A percentile compares a stretch with the other conserved stretches of the same genome.
phyloP scores from a whole-genome alignment of 2,329 filamentous ascomycete genomes.

The Cytospora piceae region DNA sequence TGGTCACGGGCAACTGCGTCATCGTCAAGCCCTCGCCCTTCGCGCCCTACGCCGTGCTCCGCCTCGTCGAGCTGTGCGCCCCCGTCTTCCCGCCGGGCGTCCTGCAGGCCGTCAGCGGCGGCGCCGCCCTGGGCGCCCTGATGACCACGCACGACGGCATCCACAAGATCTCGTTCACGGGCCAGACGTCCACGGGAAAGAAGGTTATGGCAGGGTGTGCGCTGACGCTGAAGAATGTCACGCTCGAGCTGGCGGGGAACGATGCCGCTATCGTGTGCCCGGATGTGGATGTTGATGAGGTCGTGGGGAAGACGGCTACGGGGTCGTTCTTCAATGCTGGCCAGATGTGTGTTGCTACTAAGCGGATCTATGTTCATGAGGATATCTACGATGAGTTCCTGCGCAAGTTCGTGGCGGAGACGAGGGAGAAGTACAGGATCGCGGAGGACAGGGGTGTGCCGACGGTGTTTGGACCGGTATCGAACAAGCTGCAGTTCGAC shows the following conservation, averaged over 20 bases:
- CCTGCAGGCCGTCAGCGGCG: constrained; percentile 58
- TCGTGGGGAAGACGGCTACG: constrained; percentile 49
- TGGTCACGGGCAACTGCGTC: constrained; percentile 57
- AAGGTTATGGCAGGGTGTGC: constrained; percentile 52
- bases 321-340: constrained; percentile 57
- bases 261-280: constrained; percentile 57
- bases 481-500: constrained; percentile 68
- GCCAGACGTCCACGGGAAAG: constrained; percentile 53
- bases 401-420: constrained; percentile 44
- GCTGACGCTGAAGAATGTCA: constrained; percentile 56
- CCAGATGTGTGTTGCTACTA: constrained; percentile 60
- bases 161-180: constrained; percentile 63
- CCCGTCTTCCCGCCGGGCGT: constrained; percentile 60
- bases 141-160: constrained; percentile 59
- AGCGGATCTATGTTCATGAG: constrained; percentile 65
- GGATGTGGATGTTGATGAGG: constrained; percentile 53
- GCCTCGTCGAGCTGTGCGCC: constrained; percentile 48
- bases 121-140: constrained; percentile 55
- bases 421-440: constrained; percentile 48
- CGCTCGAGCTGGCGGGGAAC: constrained; percentile 60
- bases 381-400: constrained; percentile 61
- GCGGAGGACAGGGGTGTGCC: constrained; percentile 37
- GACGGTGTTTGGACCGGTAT: constrained; percentile 60
- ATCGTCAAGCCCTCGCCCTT: constrained; percentile 57
- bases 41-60: constrained; percentile 54